These are phyloP conservation scores for Magnusiomyces fungicola DNA, from an alignment of 1,139 yeast genomes.

Conservation along the genomic window DNA sequence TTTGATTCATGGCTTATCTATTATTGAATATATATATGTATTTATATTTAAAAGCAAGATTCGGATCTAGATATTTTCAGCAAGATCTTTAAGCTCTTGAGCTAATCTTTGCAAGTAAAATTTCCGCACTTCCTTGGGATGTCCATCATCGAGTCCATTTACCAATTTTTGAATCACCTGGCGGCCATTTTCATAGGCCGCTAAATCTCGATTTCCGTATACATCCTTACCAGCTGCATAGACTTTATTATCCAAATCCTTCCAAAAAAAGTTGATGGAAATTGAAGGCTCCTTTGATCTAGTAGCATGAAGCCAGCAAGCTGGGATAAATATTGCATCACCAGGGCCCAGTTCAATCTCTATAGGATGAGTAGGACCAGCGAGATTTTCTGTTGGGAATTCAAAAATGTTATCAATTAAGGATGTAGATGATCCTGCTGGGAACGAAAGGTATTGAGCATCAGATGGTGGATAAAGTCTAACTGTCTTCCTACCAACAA, in stretches of 20 bases:
- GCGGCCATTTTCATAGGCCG: slow-evolving; percentile 31
- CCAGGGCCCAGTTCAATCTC: slow-evolving; percentile 34
- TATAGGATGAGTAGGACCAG: slow-evolving; percentile 24
- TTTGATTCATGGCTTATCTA: too few species aligned
- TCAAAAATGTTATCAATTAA: slow-evolving; percentile 30
- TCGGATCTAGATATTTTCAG: slow-evolving; percentile 1
- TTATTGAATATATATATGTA: too few species aligned
- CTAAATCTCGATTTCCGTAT: slow-evolving; percentile 34
- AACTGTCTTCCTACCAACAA: slow-evolving; percentile 30
- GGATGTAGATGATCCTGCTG: slow-evolving; percentile 33
- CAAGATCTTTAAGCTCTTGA: slow-evolving; percentile 22
- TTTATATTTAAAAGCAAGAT: not conserved
- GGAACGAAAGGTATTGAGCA: slow-evolving; percentile 26
- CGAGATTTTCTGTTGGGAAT: slow-evolving; percentile 17
- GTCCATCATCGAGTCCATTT: slow-evolving; percentile 20
- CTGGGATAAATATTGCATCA: slow-evolving; percentile 33
- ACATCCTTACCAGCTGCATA: slow-evolving; percentile 33
- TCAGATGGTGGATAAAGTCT: slow-evolving; percentile 34
- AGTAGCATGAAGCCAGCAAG: slow-evolving; percentile 37
- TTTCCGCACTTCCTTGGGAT: slow-evolving; percentile 24
- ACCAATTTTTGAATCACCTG: slow-evolving; percentile 21
- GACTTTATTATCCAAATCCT: slow-evolving; percentile 23
- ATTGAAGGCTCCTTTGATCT: slow-evolving; percentile 29
- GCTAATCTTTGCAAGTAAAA: slow-evolving; percentile 29
- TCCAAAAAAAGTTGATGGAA: slow-evolving; percentile 34